These are phyloP conservation scores for Wickerhamomyces sp. DNA, from an alignment of 1,139 yeast genomes.

Conservation along the genomic window DNA sequence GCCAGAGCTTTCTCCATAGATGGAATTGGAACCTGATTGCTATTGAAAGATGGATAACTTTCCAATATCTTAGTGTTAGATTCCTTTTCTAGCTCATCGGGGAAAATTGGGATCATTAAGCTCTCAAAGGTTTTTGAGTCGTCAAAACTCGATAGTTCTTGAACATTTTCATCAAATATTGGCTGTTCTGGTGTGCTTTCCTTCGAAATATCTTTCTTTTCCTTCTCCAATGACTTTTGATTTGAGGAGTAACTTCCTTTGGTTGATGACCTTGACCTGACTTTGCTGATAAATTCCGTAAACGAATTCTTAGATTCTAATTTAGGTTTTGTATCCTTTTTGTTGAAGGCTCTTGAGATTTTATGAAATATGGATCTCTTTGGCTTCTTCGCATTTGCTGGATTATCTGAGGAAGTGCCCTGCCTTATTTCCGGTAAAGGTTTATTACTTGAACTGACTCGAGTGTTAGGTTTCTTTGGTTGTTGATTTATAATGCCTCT, in stretches of 20 bases:
- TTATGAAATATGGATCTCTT: not conserved
- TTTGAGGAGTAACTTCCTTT: not conserved
- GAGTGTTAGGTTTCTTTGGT: not conserved
- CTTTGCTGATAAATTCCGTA: not conserved
- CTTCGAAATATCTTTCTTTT: not conserved
- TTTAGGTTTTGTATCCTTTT: not conserved
- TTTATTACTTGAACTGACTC: constrained; percentile 1
- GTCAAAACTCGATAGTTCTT: constrained; percentile 12
- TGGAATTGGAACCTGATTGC: too few relatives aligned
- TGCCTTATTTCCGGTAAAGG: not conserved
- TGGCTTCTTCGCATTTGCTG: not conserved
- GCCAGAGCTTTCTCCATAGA: too few relatives aligned
- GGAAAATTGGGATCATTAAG: constrained; percentile 20
- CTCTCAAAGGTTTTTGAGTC: constrained; percentile 21
- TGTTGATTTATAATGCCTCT: not conserved
- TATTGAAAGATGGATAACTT: not conserved
- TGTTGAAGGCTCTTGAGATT: not conserved
- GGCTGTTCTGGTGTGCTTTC: not conserved
- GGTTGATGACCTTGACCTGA: not conserved
- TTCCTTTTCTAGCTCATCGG: constrained; percentile 8
- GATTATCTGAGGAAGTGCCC: not conserved
- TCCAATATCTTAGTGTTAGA: constrained; percentile 1
- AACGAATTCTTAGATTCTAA: not conserved
- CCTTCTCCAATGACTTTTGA: not conserved
- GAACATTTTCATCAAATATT: constrained; percentile 7